These are phyloP conservation scores for Drechslerella coelobrocha DNA, from an alignment of 2,329 filamentous ascomycete species.

Conservation along the genomic window DNA sequence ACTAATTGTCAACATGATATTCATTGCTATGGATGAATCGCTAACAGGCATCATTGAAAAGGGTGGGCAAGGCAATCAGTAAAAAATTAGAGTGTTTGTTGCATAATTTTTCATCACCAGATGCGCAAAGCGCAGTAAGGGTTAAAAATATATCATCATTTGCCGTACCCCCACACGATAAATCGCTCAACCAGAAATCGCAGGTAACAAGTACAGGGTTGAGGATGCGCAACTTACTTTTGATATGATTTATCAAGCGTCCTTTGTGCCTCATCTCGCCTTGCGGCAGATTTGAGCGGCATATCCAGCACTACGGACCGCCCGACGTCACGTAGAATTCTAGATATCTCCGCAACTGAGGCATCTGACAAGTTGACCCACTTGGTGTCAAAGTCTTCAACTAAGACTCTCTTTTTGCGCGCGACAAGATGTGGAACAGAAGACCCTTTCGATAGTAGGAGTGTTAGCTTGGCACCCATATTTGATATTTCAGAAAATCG, in stretches of 20 bases:
- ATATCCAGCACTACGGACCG: constrained; percentile 33
- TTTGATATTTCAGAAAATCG: background rate
- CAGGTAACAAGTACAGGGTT: background rate
- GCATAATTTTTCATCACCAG: constrained; percentile 49
- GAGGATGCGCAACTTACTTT: constrained; percentile 35
- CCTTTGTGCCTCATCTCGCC: constrained; percentile 52
- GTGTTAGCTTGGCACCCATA: constrained; percentile 15
- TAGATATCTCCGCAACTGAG: constrained; percentile 41
- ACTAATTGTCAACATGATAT: constrained; percentile 9
- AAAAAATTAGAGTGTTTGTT: constrained; percentile 52
- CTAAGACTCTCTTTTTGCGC: constrained; percentile 38
- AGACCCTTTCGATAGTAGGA: constrained; percentile 21
- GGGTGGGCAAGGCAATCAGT: constrained; percentile 16
- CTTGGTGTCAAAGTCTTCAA: constrained; percentile 44
- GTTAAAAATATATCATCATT: constrained; percentile 52
- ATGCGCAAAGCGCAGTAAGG: constrained; percentile 40
- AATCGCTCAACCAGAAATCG: background rate
- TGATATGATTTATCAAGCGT: constrained; percentile 48
- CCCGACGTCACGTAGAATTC: constrained; percentile 39
- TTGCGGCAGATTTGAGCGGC: constrained; percentile 41
- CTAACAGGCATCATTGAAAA: too few relatives aligned
- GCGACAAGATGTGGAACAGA: constrained; percentile 30
- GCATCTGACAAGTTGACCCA: constrained; percentile 51
- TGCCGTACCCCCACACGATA: background rate
- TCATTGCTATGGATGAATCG: too few relatives aligned